phyloP scores from a whole-genome alignment of 2,329 filamentous ascomycete species.

The Trichoderma lentiforme region DNA sequence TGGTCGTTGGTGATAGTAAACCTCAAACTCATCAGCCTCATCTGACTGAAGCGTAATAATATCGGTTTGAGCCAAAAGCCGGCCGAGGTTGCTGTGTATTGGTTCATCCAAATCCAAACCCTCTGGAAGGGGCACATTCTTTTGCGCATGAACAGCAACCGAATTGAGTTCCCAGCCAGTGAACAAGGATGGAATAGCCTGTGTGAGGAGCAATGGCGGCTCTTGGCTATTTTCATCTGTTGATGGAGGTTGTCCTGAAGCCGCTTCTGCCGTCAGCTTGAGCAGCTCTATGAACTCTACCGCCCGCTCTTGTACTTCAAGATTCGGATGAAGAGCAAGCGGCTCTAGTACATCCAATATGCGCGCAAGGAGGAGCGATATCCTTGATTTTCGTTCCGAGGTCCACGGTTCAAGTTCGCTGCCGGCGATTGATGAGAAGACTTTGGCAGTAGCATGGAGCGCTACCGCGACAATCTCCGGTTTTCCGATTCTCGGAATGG shows the following conservation, averaged over 20 bases:
- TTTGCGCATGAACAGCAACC: conserved; percentile 77
- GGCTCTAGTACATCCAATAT: conserved; percentile 80
- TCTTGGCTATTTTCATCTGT: conserved; percentile 56
- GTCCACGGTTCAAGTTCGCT: conserved; percentile 67
- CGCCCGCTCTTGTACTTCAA: conserved; percentile 92
- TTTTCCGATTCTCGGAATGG: conserved; percentile 53
- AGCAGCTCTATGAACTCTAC: conserved; percentile 91
- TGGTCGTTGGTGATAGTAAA: conserved; percentile 59
- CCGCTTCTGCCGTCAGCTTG: conserved; percentile 80
- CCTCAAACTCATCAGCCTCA: conserved; percentile 64
- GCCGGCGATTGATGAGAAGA: conserved; percentile 71
- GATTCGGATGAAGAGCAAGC: conserved; percentile 73
- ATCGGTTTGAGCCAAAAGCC: conserved; percentile 61
- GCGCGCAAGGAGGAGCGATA: conserved; percentile 74
- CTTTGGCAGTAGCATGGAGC: conserved; percentile 80
- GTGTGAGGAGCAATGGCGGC: conserved; percentile 78
- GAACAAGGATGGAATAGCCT: conserved; percentile 87
- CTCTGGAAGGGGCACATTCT: conserved; percentile 76
- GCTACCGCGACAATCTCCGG: conserved; percentile 72
- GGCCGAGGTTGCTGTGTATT: conserved; percentile 72
- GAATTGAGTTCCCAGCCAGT: conserved; percentile 86
- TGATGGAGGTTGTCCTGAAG: conserved; percentile 60
- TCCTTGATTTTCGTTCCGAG: conserved; percentile 66
- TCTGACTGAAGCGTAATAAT: conserved; percentile 46
- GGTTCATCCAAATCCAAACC: conserved; percentile 75